Evolutionary conservation across 768 basidiomycete genomes (phyloP).

Genomic region (Cystofilobasidium capitatum): DNA sequence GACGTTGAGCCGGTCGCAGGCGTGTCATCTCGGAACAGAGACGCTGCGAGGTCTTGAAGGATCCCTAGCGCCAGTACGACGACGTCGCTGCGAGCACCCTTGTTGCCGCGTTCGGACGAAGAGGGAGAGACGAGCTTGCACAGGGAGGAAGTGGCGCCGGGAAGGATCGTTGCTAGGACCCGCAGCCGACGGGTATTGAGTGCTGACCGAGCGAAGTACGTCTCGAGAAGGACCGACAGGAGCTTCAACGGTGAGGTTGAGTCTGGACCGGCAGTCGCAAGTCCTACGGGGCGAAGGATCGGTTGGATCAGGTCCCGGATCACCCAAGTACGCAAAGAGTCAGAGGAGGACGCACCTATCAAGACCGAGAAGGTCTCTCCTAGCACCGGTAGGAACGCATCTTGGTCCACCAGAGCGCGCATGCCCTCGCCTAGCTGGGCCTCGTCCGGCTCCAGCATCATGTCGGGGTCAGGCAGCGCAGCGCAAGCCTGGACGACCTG

Average conservation of each 20-base stretch:
- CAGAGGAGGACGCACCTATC: slow-evolving; percentile 6
- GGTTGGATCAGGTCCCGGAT: not conserved
- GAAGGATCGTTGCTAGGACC: slow-evolving; percentile 51
- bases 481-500: slow-evolving; percentile 1
- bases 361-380: slow-evolving; percentile 22
- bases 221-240: slow-evolving; percentile 5
- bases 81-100: slow-evolving; percentile 31
- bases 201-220: slow-evolving; percentile 30
- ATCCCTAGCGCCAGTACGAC: slow-evolving; percentile 33
- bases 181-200: slow-evolving; percentile 45
- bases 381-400: slow-evolving; percentile 17
- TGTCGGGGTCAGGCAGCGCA: not conserved
- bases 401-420: slow-evolving; percentile 5
- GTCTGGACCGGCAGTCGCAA: not conserved
- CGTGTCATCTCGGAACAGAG: not conserved
- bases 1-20: slow-evolving; percentile 30
- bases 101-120: slow-evolving; percentile 30
- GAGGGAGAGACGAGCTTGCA: slow-evolving; percentile 57
- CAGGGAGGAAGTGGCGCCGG: slow-evolving; percentile 71
- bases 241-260: slow-evolving; percentile 2
- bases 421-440: not conserved
- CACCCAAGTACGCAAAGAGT: too few relatives aligned
- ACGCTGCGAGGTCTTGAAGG: slow-evolving; percentile 7
- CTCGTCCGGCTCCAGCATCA: not conserved
- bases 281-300: not conserved